phyloP scores from a whole-genome alignment of 2,329 filamentous ascomycete genomes.

The Aureobasidium musti region DNA sequence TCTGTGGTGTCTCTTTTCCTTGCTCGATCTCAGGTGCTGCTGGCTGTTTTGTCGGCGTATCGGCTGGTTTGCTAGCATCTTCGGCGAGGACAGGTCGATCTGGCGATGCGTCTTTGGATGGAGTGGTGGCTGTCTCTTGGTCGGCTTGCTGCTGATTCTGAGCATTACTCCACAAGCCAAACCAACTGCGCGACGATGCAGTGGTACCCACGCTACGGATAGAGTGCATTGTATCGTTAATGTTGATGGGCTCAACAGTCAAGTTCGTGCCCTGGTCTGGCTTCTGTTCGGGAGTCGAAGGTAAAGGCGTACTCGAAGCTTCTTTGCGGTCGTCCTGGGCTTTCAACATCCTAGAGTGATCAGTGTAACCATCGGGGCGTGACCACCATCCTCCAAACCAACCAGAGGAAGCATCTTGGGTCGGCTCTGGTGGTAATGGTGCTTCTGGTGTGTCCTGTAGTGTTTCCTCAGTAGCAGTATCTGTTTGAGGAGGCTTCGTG shows the following conservation, averaged over 20 bases:
- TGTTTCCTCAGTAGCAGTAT: background rate
- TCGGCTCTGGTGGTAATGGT: slow-evolving; percentile 49
- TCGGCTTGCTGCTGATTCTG: slow-evolving; percentile 46
- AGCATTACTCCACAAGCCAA: slow-evolving; percentile 52
- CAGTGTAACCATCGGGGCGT: slow-evolving; percentile 50
- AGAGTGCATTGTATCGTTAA: slow-evolving; percentile 21
- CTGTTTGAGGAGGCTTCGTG: background rate
- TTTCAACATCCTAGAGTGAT: slow-evolving; percentile 42
- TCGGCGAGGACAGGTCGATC: slow-evolving; percentile 31
- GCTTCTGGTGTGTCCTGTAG: slow-evolving; percentile 30
- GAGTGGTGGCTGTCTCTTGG: slow-evolving; percentile 31
- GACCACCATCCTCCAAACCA: slow-evolving; percentile 55
- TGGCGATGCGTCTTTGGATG: slow-evolving; percentile 24
- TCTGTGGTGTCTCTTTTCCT: slow-evolving; percentile 31
- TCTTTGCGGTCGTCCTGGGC: slow-evolving; percentile 39
- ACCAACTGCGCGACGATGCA: slow-evolving; percentile 47
- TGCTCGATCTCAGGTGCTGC: slow-evolving; percentile 4
- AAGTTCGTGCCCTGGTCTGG: background rate
- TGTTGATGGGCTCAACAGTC: slow-evolving; percentile 9
- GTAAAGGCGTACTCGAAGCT: slow-evolving; percentile 47
- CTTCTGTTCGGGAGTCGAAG: slow-evolving; percentile 39
- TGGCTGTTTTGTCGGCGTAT: slow-evolving; percentile 27
- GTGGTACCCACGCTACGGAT: slow-evolving; percentile 9
- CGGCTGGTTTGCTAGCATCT: slow-evolving; percentile 20
- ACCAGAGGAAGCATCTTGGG: slow-evolving; percentile 34